Base-by-base conservation (phyloP, 2,329 filamentous ascomycete genomes). In the Epicoccum nigrum region DNA sequence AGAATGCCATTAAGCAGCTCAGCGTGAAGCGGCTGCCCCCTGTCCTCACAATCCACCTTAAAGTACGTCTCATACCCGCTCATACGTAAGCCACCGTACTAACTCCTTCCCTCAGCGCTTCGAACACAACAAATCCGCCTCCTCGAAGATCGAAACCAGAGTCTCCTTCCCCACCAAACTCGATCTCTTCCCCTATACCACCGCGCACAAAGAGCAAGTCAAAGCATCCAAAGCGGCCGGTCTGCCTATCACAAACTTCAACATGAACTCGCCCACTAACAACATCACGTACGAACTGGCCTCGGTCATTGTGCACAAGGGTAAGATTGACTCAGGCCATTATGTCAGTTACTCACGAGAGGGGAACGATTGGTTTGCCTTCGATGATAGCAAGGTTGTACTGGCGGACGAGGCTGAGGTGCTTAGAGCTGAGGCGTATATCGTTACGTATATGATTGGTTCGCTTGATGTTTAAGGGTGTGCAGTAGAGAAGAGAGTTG, bases 361-460 rank as follows among this genome's bases (percentile, higher is more conserved):
- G 52, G 89, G 87, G 4, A 88, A 90, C 47, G 69, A 96, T 82
- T 97, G 93, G 93, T 96, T 96, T 72, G 86, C 90, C 47, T 97
- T 97, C 75, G 95, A 97, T 67, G 93, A 97, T 69, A 92, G 94
- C 71, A 92, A 91, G 70, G 93, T 97, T 19, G 90, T 92, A 55
- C 70, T 92, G 48, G 93, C 90, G 2, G 85, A 85, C 38, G 88
- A 94, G 68, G 89, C 88, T 4, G 90, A 97, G 53, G 93, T 97
- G 3, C 80, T 97, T 33, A 83, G 83, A 23, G 90, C 90, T 12
- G 87, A 96, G 71, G 92, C 93, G 0, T 97, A 97, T 72, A 79
- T 97, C 50, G 78, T 97, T 45, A 96, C 97, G 71, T 97, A 97
- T 54, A 72, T 74, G 63, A 61, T 71, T 30, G 59, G 66, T 35